Percentiles rank a stretch among this genome's conserved stretches.
These are phyloP conservation scores for Wickerhamiella occidentalis DNA, from an alignment of 805 yeast species.

Conservation along the genomic window DNA sequence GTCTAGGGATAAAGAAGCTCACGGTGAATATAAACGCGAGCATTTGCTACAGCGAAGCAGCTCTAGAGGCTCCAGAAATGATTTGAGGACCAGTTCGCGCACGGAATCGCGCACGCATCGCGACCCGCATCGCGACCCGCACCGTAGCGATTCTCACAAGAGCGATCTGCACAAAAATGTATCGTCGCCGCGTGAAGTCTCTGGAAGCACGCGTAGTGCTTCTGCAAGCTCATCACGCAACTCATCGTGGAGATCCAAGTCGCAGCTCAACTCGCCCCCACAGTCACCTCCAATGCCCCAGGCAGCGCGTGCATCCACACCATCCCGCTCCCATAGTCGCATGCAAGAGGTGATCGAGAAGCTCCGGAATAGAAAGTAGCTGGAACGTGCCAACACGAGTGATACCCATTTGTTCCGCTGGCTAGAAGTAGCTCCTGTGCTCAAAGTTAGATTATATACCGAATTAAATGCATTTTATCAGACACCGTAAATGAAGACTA, in stretches of 20 bases:
- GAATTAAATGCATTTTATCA: too few species aligned
- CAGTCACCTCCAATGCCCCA: neutral
- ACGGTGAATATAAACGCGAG: neutral
- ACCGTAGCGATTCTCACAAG: neutral
- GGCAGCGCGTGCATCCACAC: neutral
- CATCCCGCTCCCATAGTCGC: slow-evolving; percentile 1
- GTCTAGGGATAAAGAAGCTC: neutral
- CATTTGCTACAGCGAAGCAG: neutral
- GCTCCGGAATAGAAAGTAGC: neutral
- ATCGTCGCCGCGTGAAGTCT: neutral
- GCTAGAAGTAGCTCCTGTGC: too few species aligned
- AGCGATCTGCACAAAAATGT: neutral
- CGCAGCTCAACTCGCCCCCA: neutral
- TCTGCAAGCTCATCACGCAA: neutral
- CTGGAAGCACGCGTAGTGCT: neutral
- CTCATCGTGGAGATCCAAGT: neutral
- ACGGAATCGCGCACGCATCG: neutral
- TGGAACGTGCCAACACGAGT: too few species aligned
- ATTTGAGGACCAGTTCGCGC: neutral
- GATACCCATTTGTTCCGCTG: too few species aligned
- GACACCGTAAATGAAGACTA: too few species aligned
- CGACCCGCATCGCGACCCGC: neutral
- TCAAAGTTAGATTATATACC: too few species aligned
- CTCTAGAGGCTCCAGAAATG: neutral
- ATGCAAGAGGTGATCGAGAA: slow-evolving; percentile 6